Conservation (phyloP, 495 filamentous ascomycete genomes). For the Cetradonia linearis region DNA sequence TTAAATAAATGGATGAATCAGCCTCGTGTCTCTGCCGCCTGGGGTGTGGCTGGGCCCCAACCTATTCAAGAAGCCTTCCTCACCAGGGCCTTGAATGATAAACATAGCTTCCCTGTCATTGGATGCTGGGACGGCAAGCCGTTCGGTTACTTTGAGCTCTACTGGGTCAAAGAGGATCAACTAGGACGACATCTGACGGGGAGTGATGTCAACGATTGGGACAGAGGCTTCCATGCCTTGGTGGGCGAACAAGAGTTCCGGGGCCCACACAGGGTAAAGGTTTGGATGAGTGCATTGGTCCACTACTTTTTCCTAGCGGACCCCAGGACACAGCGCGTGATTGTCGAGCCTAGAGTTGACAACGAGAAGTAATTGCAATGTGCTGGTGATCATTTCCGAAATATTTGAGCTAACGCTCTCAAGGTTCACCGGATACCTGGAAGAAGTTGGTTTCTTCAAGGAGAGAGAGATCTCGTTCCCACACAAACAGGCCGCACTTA, state of each 20-base stretch:
- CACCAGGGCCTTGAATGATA: constrained; percentile 46
- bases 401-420: not conserved
- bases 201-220: constrained; percentile 59
- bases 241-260: constrained; percentile 90
- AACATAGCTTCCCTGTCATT: constrained; percentile 81
- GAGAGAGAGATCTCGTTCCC: constrained; percentile 81
- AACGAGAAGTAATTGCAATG: constrained; percentile 63
- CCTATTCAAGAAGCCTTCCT: constrained; percentile 61
- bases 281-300: constrained; percentile 77
- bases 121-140: constrained; percentile 91
- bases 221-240: constrained; percentile 78
- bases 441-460: constrained; percentile 71
- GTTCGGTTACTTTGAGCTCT: constrained; percentile 96
- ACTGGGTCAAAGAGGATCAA: constrained; percentile 93
- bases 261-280: constrained; percentile 58
- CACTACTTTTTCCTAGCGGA: constrained; percentile 78
- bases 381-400: not conserved
- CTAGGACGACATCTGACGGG: constrained; percentile 56
- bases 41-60: constrained; percentile 61
- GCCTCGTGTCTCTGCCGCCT: constrained; percentile 70
- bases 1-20: constrained; percentile 85
- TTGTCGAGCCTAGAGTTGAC: constrained; percentile 85
- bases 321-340: constrained; percentile 66
- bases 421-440: constrained; percentile 71
- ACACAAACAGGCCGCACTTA: constrained; percentile 84